phyloP scores from a whole-genome alignment of 371 early-diverging fungal species.

The Syncephalastrum monosporum region DNA sequence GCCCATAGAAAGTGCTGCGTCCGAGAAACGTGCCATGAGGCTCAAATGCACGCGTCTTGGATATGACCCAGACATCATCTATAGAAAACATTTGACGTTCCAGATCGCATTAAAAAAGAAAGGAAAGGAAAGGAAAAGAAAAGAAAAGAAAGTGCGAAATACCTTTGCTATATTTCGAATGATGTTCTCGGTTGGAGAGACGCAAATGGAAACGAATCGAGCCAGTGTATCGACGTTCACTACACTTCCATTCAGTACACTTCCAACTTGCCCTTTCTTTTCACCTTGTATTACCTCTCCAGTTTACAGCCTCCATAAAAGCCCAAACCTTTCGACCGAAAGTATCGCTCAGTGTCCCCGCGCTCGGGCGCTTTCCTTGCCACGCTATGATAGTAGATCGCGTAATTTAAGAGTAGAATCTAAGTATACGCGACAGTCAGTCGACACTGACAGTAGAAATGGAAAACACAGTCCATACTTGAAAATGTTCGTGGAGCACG shows the following conservation, averaged over 20 bases:
- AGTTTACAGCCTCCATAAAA: slow-evolving; percentile 32
- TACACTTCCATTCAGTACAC: neutral
- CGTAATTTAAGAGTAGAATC: slow-evolving; percentile 37
- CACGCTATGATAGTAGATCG: slow-evolving; percentile 24
- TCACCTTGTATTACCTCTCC: slow-evolving; percentile 13
- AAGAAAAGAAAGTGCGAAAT: neutral
- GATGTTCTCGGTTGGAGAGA: slow-evolving; percentile 44
- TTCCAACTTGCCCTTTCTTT: no score
- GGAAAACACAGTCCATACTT: slow-evolving; percentile 22
- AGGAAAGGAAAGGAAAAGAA: no score
- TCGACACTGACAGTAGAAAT: neutral
- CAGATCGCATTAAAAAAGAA: no score
- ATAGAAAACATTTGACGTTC: slow-evolving; percentile 1
- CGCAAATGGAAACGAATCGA: slow-evolving; percentile 21
- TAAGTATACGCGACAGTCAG: slow-evolving; percentile 2
- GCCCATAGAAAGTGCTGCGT: slow-evolving; percentile 60
- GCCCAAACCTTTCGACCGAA: slow-evolving; percentile 39
- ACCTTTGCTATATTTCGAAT: slow-evolving; percentile 53
- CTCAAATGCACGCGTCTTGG: slow-evolving; percentile 45
- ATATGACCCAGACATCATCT: slow-evolving; percentile 74
- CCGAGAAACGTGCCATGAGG: slow-evolving; percentile 53
- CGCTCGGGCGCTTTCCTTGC: slow-evolving; percentile 3
- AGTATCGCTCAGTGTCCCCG: slow-evolving; percentile 25
- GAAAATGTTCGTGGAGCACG: slow-evolving; percentile 57
- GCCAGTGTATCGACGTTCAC: slow-evolving; percentile 4